Conservation (phyloP, 768 basidiomycete genomes). For the Trametes maxima region DNA sequence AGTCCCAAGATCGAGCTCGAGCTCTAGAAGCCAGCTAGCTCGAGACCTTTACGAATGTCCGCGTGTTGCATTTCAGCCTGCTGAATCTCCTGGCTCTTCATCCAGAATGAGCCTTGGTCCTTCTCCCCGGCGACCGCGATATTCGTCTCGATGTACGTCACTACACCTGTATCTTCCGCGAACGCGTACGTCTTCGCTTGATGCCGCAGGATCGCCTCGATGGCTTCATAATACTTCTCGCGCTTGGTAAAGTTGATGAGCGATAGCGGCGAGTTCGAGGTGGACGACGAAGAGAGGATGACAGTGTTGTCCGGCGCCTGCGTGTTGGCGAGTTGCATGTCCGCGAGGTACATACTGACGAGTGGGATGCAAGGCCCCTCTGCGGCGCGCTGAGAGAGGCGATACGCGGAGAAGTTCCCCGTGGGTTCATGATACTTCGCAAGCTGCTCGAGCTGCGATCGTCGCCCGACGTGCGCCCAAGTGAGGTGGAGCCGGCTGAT, state of each 20-base stretch:
- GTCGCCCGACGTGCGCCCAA: constrained; percentile 64
- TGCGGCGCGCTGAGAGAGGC: constrained; percentile 43
- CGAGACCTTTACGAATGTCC: constrained; percentile 67
- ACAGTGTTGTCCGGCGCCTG: constrained; percentile 45
- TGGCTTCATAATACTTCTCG: constrained; percentile 57
- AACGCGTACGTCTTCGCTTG: constrained; percentile 56
- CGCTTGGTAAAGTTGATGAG: constrained; percentile 56
- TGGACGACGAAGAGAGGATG: constrained; percentile 18
- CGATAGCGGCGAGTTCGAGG: constrained; percentile 23
- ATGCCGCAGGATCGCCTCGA: constrained; percentile 57
- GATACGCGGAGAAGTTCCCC: constrained; percentile 59
- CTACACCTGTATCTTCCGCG: constrained; percentile 46
- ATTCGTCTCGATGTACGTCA: constrained; percentile 50
- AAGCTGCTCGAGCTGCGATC: constrained; percentile 52
- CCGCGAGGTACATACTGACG: constrained; percentile 62
- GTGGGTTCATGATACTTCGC: constrained; percentile 60
- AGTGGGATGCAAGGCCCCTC: constrained; percentile 68
- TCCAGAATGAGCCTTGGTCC: constrained; percentile 58
- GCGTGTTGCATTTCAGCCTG: constrained; percentile 59
- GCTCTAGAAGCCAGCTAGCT: constrained; percentile 64
- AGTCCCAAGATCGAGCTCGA: background rate
- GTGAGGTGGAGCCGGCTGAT: constrained; percentile 60
- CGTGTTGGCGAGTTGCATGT: constrained; percentile 57
- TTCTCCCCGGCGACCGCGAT: constrained; percentile 42
- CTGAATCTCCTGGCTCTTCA: constrained; percentile 61